These are phyloP conservation scores for Cutaneotrichosporon curvatum DNA, from an alignment of 1,284 basidiomycete species.

Conservation along the genomic window DNA sequence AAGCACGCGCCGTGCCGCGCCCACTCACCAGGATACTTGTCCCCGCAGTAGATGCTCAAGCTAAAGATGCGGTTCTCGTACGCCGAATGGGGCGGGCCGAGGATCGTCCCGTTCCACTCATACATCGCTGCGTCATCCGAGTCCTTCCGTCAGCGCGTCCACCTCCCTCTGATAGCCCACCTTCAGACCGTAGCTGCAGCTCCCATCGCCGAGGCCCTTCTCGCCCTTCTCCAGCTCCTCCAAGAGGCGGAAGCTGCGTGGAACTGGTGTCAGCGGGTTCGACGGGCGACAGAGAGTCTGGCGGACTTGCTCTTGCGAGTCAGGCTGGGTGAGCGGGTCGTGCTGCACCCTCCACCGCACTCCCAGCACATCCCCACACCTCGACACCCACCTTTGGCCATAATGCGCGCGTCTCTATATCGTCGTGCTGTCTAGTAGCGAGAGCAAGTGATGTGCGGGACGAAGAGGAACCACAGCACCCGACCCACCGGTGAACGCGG, in stretches of 20 bases:
- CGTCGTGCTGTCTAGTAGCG: too few relatives aligned
- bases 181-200: slow-evolving; percentile 89
- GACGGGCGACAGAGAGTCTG: too few relatives aligned
- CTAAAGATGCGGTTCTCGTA: slow-evolving; percentile 99
- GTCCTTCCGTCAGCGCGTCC: slow-evolving; percentile 50
- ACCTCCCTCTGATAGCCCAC: slow-evolving; percentile 19
- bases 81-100: slow-evolving; percentile 94
- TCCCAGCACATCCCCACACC: too few relatives aligned
- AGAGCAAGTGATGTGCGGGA: too few relatives aligned
- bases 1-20: neutral
- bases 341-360: too few relatives aligned
- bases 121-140: slow-evolving; percentile 92
- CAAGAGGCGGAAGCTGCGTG: slow-evolving; percentile 89
- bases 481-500: too few relatives aligned
- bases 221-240: slow-evolving; percentile 99
- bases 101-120: slow-evolving; percentile 98
- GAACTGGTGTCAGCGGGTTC: slow-evolving; percentile 57
- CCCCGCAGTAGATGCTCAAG: slow-evolving; percentile 80
- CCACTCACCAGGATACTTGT: slow-evolving; percentile 70
- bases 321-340: too few relatives aligned
- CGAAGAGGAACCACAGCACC: too few relatives aligned
- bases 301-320: too few relatives aligned
- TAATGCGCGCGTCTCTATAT: too few relatives aligned
- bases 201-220: slow-evolving; percentile 97
- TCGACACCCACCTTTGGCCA: too few relatives aligned